Evolutionary conservation across 139 green algal species (phyloP), one percentile per base, ranked within the genome.

Genomic region (Chlamydomonas sp.): DNA sequence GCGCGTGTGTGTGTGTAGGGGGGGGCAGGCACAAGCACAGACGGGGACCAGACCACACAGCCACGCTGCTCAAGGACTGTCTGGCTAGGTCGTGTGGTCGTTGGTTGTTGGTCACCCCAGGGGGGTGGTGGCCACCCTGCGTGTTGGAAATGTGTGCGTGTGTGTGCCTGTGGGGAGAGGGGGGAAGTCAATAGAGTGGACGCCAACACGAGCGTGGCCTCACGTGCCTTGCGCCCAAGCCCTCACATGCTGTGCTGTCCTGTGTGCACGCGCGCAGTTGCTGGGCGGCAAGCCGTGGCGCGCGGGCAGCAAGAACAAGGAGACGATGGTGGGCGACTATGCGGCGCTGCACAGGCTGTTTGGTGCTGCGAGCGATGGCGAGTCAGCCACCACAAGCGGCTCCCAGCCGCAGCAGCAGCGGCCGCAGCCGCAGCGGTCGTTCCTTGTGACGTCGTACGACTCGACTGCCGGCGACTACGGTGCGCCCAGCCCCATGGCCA

Each of bases 261-360:
- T 54, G 35, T 50, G 4, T 70, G 24, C 28, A 48, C 20, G 29
- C 71, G 58, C 47, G 72, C 38, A 61, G 28, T 24, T 67, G 1
- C 58, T 74, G 8, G 38, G 73, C 35, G 76, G 76, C 6, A 69
- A 71, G 67, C 24, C 10, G 1, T 81, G 76, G 76, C 29, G 49
- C 3, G 71, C 71, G 24, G 75, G 76, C 33, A 67, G 29, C 38
- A 82, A 82, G 62, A 82, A 63, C 5, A 74, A 74, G 16, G 76
- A 76, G 3, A 49, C 63, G 48, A 67, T 82, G 0, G 48, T 82
- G 48, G 5, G 16, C 2, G 76, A 82, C 63, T 82, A 78, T 58
- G 54, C 54, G 6, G 5, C 37, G 0, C 20, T 76, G 5, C 38
- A 76, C n/a, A 57, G 61, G 26, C 65, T 76, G 58, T 43, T 28